These are phyloP conservation scores for Coemansia sp. DNA, from an alignment of 192 early-diverging fungal genomes.

Conservation along the genomic window DNA sequence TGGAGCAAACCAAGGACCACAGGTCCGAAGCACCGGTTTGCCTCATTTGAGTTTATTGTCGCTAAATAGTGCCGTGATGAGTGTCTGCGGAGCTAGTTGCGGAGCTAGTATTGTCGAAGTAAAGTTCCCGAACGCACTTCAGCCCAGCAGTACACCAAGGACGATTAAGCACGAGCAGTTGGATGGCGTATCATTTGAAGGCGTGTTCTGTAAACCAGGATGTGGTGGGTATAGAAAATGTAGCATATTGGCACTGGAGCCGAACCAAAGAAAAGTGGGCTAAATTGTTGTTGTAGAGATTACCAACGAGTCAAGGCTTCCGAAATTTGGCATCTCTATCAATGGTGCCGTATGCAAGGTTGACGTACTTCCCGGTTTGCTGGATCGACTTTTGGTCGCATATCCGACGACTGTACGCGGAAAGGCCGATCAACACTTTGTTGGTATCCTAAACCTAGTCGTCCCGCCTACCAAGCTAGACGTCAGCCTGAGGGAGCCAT, in stretches of 20 bases:
- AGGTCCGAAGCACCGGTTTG: not conserved
- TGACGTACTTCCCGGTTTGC: constrained; percentile 21
- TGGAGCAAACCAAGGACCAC: not conserved
- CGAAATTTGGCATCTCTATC: constrained; percentile 13
- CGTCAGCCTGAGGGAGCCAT: constrained; percentile 19
- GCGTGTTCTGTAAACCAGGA: constrained; percentile 15
- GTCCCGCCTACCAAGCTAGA: constrained; percentile 26
- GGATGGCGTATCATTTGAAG: constrained; percentile 23
- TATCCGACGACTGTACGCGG: not conserved
- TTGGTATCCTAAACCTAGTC: constrained; percentile 25
- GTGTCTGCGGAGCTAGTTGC: constrained; percentile 11
- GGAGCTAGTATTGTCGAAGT: not conserved
- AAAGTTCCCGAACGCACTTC: not conserved
- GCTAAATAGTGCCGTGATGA: constrained; percentile 12
- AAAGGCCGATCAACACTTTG: not conserved
- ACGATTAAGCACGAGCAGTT: not conserved
- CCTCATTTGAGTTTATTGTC: constrained; percentile 2
- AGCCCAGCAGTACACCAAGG: not conserved
- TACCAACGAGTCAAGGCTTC: not conserved
- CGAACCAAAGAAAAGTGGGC: not conserved
- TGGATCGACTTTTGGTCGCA: not conserved
- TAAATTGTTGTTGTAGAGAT: not conserved
- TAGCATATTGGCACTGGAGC: not conserved
- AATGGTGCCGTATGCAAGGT: constrained; percentile 21
- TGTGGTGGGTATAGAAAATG: not conserved